phyloP scores from a whole-genome alignment of 768 basidiomycete species.

The Termitomyces sp. region DNA sequence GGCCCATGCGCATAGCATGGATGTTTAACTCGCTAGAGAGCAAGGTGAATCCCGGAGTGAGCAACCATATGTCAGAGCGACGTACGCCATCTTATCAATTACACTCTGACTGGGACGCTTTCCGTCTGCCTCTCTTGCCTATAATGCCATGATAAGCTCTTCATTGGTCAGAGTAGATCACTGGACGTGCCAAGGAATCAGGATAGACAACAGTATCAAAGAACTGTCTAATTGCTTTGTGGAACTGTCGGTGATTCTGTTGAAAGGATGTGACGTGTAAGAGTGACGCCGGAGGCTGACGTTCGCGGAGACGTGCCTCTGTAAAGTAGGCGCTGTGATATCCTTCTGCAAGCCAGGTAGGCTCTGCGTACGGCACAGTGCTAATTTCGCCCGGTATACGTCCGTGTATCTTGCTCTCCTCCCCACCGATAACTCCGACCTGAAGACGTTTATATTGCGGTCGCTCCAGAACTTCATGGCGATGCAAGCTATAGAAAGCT shows the following conservation, averaged over 20 bases:
- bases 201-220: conserved; percentile 59
- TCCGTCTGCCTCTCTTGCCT: conserved; percentile 79
- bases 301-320: conserved; percentile 37
- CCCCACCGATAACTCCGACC: conserved; percentile 58
- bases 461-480: conserved; percentile 59
- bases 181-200: conserved; percentile 27
- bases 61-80: conserved; percentile 36
- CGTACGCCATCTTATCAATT: conserved; percentile 84
- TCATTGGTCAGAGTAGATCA: neutral
- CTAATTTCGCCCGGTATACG: conserved; percentile 49
- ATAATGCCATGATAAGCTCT: neutral
- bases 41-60: conserved; percentile 38
- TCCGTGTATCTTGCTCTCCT: conserved; percentile 43
- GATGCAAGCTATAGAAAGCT: conserved; percentile 73
- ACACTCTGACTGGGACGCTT: conserved; percentile 78
- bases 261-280: neutral
- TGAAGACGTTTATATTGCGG: conserved; percentile 62
- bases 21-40: conserved; percentile 54
- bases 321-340: conserved; percentile 73
- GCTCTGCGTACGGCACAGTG: conserved; percentile 74
- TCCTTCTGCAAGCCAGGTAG: conserved; percentile 62
- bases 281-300: neutral
- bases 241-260: conserved; percentile 52
- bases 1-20: conserved; percentile 92
- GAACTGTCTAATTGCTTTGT: conserved; percentile 55